Evolutionary conservation across 2,329 filamentous ascomycete genomes (phyloP).

Genomic region (Xylariaceae sp.): DNA sequence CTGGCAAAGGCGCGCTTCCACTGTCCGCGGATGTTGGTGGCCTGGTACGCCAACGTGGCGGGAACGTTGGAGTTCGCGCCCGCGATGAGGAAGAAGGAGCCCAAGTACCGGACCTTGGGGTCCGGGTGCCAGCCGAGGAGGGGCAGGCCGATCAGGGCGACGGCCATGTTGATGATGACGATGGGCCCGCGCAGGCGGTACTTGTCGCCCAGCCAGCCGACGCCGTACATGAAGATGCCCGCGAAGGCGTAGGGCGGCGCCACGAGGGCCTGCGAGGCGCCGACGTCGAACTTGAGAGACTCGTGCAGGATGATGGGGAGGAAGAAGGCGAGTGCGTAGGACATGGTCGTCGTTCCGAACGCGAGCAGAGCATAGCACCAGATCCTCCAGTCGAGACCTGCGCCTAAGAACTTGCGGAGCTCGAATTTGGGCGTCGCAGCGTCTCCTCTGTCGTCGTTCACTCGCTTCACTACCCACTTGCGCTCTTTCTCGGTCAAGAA

Average conservation of each 20-base stretch:
- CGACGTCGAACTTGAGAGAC: conserved; percentile 60
- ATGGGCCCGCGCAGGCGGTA: conserved; percentile 62
- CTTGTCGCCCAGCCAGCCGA: conserved; percentile 61
- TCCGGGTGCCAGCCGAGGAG: conserved; percentile 63
- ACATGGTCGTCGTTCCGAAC: conserved; percentile 63
- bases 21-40: conserved; percentile 82
- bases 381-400: conserved; percentile 38
- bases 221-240: conserved; percentile 54
- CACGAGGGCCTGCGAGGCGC: conserved; percentile 61
- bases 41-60: conserved; percentile 70
- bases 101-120: conserved; percentile 60
- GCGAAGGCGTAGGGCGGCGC: conserved; percentile 65
- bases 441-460: conserved; percentile 43
- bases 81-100: conserved; percentile 69
- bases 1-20: conserved; percentile 82
- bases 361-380: conserved; percentile 53
- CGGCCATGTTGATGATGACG: conserved; percentile 58
- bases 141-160: conserved; percentile 63
- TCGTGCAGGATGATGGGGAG: conserved; percentile 65
- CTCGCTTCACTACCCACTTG: conserved; percentile 33
- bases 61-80: conserved; percentile 76
- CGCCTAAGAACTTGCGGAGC: conserved; percentile 31
- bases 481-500: conserved; percentile 39
- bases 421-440: conserved; percentile 43
- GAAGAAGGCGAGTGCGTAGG: conserved; percentile 74